Evolutionary conservation across 225 moss, liverwort and hornwort genomes (phyloP).

Genomic region (Sphagnum tenellum): DNA sequence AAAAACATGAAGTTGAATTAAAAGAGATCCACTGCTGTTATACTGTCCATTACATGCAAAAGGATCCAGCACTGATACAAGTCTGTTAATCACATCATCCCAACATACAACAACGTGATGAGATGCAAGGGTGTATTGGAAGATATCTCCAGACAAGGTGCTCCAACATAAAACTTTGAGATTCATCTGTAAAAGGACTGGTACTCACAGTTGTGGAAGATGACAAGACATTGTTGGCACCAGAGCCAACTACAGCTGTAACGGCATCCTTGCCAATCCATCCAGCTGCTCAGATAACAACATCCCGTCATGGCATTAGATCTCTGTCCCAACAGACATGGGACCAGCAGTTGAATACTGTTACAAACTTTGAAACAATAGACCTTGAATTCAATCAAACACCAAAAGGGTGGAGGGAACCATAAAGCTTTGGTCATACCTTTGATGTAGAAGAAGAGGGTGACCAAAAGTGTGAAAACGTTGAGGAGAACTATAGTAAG

Average conservation of each 20-base stretch:
- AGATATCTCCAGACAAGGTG: not conserved
- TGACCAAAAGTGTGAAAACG: conserved; percentile 47
- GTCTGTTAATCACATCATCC: no score
- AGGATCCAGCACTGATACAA: no score
- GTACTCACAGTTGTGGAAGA: conserved; percentile 39
- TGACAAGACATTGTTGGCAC: conserved; percentile 47
- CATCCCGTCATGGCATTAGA: not conserved
- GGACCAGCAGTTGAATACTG: no score
- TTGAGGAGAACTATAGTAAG: conserved; percentile 62
- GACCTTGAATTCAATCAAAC: not conserved
- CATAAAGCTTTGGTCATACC: conserved; percentile 22
- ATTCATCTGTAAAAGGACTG: not conserved
- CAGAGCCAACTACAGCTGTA: conserved; percentile 51
- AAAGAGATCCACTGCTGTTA: no score
- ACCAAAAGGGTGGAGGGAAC: not conserved
- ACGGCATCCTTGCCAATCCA: conserved; percentile 89
- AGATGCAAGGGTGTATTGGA: no score
- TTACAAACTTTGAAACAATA: not conserved
- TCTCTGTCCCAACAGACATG: no score
- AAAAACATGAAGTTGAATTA: not conserved
- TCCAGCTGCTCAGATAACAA: conserved; percentile 50
- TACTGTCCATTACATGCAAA: no score
- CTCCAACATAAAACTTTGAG: not conserved
- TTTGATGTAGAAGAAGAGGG: conserved; percentile 85
- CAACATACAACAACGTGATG: no score